Evolutionary conservation across 306 rosid genomes (phyloP), one percentile per base, ranked within the genome.

Genomic region (Medicago truncatula): DNA sequence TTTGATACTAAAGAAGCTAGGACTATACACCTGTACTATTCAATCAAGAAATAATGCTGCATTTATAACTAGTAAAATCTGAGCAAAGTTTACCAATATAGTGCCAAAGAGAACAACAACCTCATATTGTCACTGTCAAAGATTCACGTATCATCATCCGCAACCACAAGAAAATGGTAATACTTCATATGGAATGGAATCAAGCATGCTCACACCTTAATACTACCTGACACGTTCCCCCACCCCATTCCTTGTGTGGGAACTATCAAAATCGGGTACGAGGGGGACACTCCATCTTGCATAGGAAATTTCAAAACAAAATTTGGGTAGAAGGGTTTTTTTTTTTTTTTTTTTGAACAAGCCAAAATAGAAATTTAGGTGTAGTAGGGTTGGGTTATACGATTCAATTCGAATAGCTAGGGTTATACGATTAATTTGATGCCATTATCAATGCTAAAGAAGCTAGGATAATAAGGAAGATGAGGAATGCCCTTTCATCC

Each of bases 211-310:
- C 41, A 52, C 46, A 34, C 50, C 41, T 72, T 57, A 20, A 13
- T 49, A 50, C 21, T 59, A 79, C 71, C 23, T 66, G 38, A 57
- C 83, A 80, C 56, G 72, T 79, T 18, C 1, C 31, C 54, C 36
- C 28, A 36, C 63, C 28, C 38, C 11, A 2, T 49, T 6, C 13
- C 8, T 61, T 50, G 57, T n/a, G 57, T 78, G 20, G 12, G 8
- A 78, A 36, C 34, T 47, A 17, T 34, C 39, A n/a, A 17, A 5
- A 0, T 44, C 28, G 44, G 44, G 44, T 14, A 7, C 61, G 39
- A 28, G n/a, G 7, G 25, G 25, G 12, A 25, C 41, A 40, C 57
- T 41, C 4, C 52, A 68, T 15, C 7, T 67, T 57, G 47, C 52
- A 67, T 41, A 13, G 14, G 65, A 38, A 53, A n/a, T 23, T 65